Evolutionary conservation across 371 early-diverging fungal genomes (phyloP).

Genomic region (Saksenaea vasiformis): DNA sequence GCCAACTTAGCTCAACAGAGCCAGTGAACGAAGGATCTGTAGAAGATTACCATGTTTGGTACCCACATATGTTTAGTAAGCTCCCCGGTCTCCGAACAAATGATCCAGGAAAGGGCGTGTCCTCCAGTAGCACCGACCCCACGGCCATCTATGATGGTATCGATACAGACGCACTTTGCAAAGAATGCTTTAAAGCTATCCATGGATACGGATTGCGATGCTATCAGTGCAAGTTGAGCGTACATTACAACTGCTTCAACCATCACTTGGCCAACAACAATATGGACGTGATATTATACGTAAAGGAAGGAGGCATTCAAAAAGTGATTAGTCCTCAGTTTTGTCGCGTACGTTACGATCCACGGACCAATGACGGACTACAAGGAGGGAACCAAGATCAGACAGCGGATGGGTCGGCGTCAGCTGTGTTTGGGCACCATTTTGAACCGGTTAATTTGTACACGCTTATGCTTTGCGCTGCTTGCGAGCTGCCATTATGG

Average conservation of each 20-base stretch:
- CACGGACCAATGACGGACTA: conserved; percentile 15
- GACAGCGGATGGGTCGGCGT: background rate
- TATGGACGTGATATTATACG: conserved; percentile 42
- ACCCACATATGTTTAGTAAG: conserved; percentile 42
- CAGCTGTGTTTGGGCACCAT: conserved; percentile 38
- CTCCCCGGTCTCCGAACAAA: conserved; percentile 4
- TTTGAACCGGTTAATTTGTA: conserved; percentile 59
- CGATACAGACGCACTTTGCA: conserved; percentile 39
- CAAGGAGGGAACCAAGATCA: background rate
- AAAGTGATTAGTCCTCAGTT: conserved; percentile 51
- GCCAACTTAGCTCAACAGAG: background rate
- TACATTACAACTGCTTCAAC: conserved; percentile 44
- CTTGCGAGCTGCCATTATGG: conserved; percentile 59
- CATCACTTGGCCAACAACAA: conserved; percentile 23
- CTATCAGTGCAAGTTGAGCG: conserved; percentile 49
- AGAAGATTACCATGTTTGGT: conserved; percentile 38
- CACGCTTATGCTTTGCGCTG: conserved; percentile 53
- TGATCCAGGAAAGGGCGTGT: background rate
- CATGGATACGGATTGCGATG: conserved; percentile 56
- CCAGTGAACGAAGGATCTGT: background rate
- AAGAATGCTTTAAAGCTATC: conserved; percentile 52
- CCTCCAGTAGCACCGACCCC: conserved; percentile 1
- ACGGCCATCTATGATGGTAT: conserved; percentile 23
- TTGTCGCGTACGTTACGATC: conserved; percentile 31
- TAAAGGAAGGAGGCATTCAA: conserved; percentile 47